phyloP scores from a whole-genome alignment of 1,284 basidiomycete species.

The Schizophyllum commune region DNA sequence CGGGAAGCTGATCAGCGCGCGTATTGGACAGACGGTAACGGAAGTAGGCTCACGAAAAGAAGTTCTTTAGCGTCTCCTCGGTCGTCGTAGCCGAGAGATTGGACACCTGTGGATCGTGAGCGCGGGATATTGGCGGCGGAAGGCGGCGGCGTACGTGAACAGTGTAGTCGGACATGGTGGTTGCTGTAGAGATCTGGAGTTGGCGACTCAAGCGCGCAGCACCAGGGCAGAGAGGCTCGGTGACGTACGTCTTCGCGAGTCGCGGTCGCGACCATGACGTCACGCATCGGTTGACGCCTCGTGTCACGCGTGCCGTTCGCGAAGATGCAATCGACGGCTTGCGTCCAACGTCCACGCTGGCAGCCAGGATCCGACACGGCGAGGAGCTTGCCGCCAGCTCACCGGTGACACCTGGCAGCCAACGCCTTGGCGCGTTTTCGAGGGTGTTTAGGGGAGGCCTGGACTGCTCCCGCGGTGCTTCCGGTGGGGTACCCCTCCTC shows the following conservation, averaged over 20 bases:
- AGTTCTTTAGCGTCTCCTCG: neutral
- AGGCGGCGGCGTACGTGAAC: neutral
- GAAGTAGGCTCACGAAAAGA: neutral
- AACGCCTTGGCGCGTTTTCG: too few species aligned
- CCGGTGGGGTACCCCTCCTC: neutral
- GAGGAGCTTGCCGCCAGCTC: neutral
- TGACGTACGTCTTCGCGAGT: neutral
- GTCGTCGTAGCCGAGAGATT: neutral
- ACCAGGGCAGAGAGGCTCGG: neutral
- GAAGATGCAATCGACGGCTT: neutral
- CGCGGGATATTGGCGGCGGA: neutral
- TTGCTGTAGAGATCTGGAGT: neutral
- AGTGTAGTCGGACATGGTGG: neutral
- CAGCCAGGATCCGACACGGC: neutral
- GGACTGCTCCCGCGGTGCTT: neutral
- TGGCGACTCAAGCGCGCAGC: neutral
- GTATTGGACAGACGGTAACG: neutral
- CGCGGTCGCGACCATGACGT: too few species aligned
- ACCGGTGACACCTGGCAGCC: neutral
- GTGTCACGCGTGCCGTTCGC: neutral
- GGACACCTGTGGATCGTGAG: neutral
- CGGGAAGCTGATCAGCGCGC: neutral
- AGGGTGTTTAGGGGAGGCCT: too few species aligned
- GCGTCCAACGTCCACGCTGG: neutral
- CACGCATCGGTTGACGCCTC: neutral